These are phyloP conservation scores for Coemansia sp. DNA, from an alignment of 192 early-diverging fungal genomes.

Conservation along the genomic window DNA sequence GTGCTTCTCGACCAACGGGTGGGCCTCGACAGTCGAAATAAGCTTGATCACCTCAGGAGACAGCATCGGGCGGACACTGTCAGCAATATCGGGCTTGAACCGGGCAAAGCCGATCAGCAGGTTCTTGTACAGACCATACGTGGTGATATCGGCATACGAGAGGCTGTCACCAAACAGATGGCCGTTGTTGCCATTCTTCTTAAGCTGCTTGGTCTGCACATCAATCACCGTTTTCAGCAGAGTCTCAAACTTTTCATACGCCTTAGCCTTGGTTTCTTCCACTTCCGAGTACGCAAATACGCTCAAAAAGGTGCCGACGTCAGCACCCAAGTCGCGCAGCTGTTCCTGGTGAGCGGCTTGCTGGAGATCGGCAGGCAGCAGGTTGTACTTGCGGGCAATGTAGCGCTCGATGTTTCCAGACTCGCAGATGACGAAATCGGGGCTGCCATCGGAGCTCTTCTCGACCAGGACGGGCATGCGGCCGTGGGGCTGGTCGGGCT, in stretches of 20 bases:
- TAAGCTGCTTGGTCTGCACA: slow-evolving; percentile 38
- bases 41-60: slow-evolving; percentile 36
- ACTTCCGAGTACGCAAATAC: neutral
- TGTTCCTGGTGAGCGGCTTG: slow-evolving; percentile 37
- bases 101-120: neutral
- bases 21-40: slow-evolving; percentile 19
- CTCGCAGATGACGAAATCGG: slow-evolving; percentile 42
- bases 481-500: slow-evolving; percentile 54
- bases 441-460: slow-evolving; percentile 31
- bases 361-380: slow-evolving; percentile 34
- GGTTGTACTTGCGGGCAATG: slow-evolving; percentile 46
- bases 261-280: neutral
- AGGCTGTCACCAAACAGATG: slow-evolving; percentile 49
- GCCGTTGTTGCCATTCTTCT: slow-evolving; percentile 57
- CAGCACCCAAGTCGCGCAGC: slow-evolving; percentile 22
- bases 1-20: slow-evolving; percentile 2
- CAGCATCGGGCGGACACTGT: neutral
- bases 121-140: slow-evolving; percentile 24
- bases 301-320: neutral
- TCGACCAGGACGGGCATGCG: slow-evolving; percentile 56
- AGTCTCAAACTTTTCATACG: neutral
- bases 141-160: slow-evolving; percentile 47
- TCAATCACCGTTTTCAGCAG: slow-evolving; percentile 24
- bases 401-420: slow-evolving; percentile 56
- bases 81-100: slow-evolving; percentile 1